Conservation (phyloP, 78 protist species). For the Ministeria vibrans region DNA sequence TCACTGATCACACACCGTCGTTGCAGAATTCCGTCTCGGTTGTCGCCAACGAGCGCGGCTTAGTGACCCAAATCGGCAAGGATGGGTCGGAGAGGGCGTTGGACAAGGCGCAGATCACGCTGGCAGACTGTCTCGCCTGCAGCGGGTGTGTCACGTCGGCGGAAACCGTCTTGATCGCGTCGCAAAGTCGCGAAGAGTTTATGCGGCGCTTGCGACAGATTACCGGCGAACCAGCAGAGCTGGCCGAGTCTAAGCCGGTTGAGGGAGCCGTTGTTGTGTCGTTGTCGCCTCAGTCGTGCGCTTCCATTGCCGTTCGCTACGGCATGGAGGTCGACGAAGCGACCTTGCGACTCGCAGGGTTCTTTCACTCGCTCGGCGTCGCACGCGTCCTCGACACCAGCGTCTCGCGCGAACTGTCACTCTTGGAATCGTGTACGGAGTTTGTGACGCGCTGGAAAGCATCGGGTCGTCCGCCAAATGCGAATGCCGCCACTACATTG, state of each 20-base stretch:
- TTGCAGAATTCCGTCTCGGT: not conserved
- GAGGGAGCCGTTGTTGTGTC: slow-evolving; percentile 38
- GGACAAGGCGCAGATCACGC: slow-evolving; percentile 61
- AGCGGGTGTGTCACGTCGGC: slow-evolving; percentile 93
- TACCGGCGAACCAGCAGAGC: not conserved
- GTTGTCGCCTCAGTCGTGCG: slow-evolving; percentile 75
- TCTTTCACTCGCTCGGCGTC: slow-evolving; percentile 29
- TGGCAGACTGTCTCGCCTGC: slow-evolving; percentile 94
- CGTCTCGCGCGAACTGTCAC: slow-evolving; percentile 57
- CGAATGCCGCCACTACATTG: too few relatives aligned
- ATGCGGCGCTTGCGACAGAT: not conserved
- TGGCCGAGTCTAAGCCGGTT: not conserved
- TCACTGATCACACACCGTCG: not conserved
- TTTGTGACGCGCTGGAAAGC: too few relatives aligned
- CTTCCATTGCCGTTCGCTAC: slow-evolving; percentile 63
- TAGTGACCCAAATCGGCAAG: slow-evolving; percentile 2
- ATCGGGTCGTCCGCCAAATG: too few relatives aligned
- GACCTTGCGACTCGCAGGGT: slow-evolving; percentile 7
- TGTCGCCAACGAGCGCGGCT: not conserved
- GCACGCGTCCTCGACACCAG: slow-evolving; percentile 50
- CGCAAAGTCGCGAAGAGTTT: slow-evolving; percentile 72
- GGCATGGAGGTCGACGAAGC: not conserved
- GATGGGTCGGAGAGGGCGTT: slow-evolving; percentile 42
- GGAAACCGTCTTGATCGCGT: slow-evolving; percentile 84
- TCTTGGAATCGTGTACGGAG: slow-evolving; percentile 58